Evolutionary conservation across 331 rosid genomes (phyloP), one percentile per base, ranked within the genome.

Genomic region (Rosa hybrid): DNA sequence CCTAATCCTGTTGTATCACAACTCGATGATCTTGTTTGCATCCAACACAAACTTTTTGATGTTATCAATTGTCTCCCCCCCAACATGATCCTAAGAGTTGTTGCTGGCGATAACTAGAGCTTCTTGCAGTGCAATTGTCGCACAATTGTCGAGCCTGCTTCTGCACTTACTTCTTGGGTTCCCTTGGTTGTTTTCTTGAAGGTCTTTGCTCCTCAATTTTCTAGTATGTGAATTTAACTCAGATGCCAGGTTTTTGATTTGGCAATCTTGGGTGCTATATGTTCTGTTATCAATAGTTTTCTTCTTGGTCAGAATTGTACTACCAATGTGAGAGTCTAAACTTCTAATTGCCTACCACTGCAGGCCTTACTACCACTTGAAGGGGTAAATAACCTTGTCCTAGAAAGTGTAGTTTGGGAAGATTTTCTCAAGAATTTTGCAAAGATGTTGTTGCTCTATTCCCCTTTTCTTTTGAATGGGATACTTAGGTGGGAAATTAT

Each of bases 281-380:
- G 7, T 54, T 54, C 60, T 5, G 23, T 54, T 54, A 54, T 54
- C 23, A 54, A 18, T 54, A 18, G 11, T 54, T 54, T 18, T 17
- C n/a, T 54, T 54, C 60, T 54, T 54, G 60, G 60, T 54, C 62
- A 54, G 25, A 54, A 54, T 54, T 54, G 59, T 53, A 53, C 59
- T 6, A 54, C 23, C 62, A 18, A 53, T 50, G 5, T 50, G 56
- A 50, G 17, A 14, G 34, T 30, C 34, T 30, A 30, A 18, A 54
- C 4, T 18, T 18, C 11, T 54, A 54, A 54, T 54, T 18, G 8
- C 8, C 4, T 18, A 20, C 12, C 8, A 54, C 62, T 4, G 56
- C 56, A 13, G 7, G 20, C 56, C 20, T 14, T 50, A 50, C 56
- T 4, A 14, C 56, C 56, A 13, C 56, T 50, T 50, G 56, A 14